A percentile compares a stretch with the other conserved stretches of the same genome.
These are phyloP conservation scores for Withania somnifera DNA, from an alignment of 305 asterid species.

Conservation along the genomic window DNA sequence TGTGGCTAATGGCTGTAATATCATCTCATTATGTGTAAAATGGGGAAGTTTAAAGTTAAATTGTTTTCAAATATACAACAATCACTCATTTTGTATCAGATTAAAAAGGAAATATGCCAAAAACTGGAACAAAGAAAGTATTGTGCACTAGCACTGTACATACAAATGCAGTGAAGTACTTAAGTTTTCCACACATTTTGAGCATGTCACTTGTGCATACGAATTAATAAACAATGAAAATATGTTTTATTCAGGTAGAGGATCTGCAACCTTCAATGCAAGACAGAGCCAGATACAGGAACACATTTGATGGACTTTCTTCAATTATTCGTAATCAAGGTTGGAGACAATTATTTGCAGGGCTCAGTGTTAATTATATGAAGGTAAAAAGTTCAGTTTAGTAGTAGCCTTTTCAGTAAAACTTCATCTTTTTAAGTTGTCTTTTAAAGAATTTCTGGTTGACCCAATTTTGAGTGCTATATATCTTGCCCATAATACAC, in stretches of 20 bases:
- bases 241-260: conserved; percentile 52
- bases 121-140: not conserved
- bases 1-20: not conserved
- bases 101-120: not conserved
- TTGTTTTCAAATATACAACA: not conserved
- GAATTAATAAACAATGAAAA: not conserved
- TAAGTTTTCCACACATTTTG: not conserved
- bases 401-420: not conserved
- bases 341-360: conserved; percentile 84
- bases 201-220: not conserved
- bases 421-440: not conserved
- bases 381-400: conserved; percentile 36
- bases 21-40: not conserved
- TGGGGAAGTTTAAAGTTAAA: not conserved
- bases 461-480: not conserved
- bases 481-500: not conserved
- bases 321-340: conserved; percentile 63
- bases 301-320: conserved; percentile 60
- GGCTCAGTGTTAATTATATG: conserved; percentile 87
- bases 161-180: not conserved
- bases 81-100: not conserved
- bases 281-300: conserved; percentile 37
- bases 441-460: not conserved
- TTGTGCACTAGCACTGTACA: not conserved
- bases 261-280: conserved; percentile 43